A percentile compares a stretch with the other conserved stretches of the same genome.
phyloP scores from a whole-genome alignment of 352 stramenopile species.

The Phytopythium sindhum region DNA sequence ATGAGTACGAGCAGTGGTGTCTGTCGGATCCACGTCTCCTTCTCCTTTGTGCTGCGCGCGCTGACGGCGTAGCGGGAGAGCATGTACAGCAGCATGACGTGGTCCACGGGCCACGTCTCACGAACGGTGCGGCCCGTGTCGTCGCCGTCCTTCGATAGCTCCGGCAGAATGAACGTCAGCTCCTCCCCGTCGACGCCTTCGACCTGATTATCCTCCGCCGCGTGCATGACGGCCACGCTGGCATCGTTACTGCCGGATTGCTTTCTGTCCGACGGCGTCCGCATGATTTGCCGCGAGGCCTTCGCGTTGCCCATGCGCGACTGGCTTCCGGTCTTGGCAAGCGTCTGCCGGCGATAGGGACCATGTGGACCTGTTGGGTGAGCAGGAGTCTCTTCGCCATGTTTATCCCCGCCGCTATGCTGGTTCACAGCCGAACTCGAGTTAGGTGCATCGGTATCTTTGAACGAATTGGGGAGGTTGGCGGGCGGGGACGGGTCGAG shows the following conservation, averaged over 20 bases:
- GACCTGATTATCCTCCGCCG: not conserved
- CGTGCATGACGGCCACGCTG: not conserved
- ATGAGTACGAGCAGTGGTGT: constrained; percentile 91
- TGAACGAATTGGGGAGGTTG: not conserved
- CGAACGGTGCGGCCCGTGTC: constrained; percentile 35
- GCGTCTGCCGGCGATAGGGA: constrained; percentile 10
- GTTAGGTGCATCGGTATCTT: not conserved
- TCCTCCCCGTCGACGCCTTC: constrained; percentile 20
- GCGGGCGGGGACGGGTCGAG: not conserved
- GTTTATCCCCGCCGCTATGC: not conserved
- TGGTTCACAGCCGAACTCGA: not conserved
- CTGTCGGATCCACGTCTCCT: constrained; percentile 94
- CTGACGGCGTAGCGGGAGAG: constrained; percentile 33
- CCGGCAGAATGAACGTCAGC: constrained; percentile 47
- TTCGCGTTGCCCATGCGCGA: constrained; percentile 1
- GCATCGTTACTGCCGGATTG: not conserved
- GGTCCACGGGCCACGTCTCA: constrained; percentile 51
- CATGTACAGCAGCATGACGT: constrained; percentile 63
- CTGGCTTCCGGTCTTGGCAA: constrained; percentile 9
- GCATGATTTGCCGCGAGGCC: not conserved
- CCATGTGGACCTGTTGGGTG: not conserved
- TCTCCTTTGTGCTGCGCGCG: constrained; percentile 73
- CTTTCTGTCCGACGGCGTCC: not conserved
- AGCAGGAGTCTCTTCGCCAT: not conserved
- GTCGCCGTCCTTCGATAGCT: constrained; percentile 45